Base-by-base conservation (phyloP, 164 flowering plant species). In the Malania oleifera region DNA sequence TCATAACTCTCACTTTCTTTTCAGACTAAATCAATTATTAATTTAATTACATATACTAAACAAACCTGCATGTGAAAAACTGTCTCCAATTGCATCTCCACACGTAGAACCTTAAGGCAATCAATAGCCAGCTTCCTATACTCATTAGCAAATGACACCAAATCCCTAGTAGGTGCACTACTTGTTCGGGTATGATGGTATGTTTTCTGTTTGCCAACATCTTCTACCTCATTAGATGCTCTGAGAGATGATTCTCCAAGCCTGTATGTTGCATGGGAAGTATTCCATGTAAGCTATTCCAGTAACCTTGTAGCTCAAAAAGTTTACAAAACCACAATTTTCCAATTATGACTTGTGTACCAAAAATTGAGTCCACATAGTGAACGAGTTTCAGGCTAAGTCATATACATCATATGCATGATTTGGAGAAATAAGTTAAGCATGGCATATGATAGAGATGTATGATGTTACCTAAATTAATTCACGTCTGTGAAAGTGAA, bases 51-150 rank as follows among this genome's bases (percentile, higher is more conserved):
- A 9, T 14, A 37, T 39, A 35, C 54, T 17, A 52, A 31, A 61
- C 67, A 68, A 54, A 91, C 98, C 96, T 91, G 98, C 86, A 91
- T 70, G 65, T 91, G 90, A 59, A 95, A 95, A 66, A 91, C 71
- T 18, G 99, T 87, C 72, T 89, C 96, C 75, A 95, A 59, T 67
- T 85, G 98, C 96, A 91, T 91, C 82, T 95, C 99, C 15, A 91
- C 71, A 43, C 98, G 99, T 58, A 95, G 71, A 65, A 91, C 98
- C 77, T 89, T 95, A 1, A 95, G 83, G 77, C 98, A 95, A 67
- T 95, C 99, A 76, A 84, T 75, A 40, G 99, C 88, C 61, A 95
- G 62, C 71, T 73, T 87, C 72, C 96, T 80, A 52, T 95, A 95
- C 45, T 95, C 99, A 41, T 91, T 89, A 26, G 99, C 91, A 77